A percentile compares a stretch with the other conserved stretches of the same genome.
These are phyloP conservation scores for Cardamine chenopodiifolia DNA, from an alignment of 345 rosid species.

Conservation along the genomic window DNA sequence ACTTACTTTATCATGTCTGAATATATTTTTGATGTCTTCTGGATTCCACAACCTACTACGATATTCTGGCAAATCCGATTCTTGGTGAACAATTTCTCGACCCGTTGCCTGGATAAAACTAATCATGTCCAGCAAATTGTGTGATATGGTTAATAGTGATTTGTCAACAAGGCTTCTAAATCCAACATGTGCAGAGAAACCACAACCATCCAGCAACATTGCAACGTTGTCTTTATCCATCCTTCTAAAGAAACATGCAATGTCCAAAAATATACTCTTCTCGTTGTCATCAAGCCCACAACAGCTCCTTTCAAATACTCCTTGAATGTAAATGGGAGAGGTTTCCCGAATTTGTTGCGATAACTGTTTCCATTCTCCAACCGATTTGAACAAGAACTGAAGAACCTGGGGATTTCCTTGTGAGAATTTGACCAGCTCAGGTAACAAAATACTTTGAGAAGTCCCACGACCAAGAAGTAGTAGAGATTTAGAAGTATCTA, in stretches of 20 bases:
- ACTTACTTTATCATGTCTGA: slow-evolving; percentile 24
- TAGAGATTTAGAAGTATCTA: not conserved
- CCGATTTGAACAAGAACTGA: too few species aligned
- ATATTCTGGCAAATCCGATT: slow-evolving; percentile 36
- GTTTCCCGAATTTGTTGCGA: not conserved
- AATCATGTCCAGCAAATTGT: slow-evolving; percentile 30
- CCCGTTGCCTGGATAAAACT: slow-evolving; percentile 42
- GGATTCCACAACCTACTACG: slow-evolving; percentile 37
- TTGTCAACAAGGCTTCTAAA: slow-evolving; percentile 44
- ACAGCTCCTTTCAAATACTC: slow-evolving; percentile 34
- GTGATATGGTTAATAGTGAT: slow-evolving; percentile 34
- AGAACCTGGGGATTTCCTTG: slow-evolving; percentile 40
- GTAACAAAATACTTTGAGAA: not conserved
- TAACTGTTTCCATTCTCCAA: not conserved
- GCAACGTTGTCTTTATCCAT: slow-evolving; percentile 28
- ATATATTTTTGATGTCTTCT: slow-evolving; percentile 13
- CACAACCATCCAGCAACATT: slow-evolving; percentile 44
- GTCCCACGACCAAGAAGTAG: not conserved
- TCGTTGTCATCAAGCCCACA: slow-evolving; percentile 44
- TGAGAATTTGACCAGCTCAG: slow-evolving; percentile 32
- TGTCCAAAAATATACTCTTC: slow-evolving; percentile 43
- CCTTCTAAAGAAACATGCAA: slow-evolving; percentile 45
- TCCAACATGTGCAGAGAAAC: slow-evolving; percentile 40
- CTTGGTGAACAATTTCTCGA: slow-evolving; percentile 35
- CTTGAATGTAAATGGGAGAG: slow-evolving; percentile 24